Base-by-base conservation (phyloP, 306 rosid species). In the Quercus variabilis region DNA sequence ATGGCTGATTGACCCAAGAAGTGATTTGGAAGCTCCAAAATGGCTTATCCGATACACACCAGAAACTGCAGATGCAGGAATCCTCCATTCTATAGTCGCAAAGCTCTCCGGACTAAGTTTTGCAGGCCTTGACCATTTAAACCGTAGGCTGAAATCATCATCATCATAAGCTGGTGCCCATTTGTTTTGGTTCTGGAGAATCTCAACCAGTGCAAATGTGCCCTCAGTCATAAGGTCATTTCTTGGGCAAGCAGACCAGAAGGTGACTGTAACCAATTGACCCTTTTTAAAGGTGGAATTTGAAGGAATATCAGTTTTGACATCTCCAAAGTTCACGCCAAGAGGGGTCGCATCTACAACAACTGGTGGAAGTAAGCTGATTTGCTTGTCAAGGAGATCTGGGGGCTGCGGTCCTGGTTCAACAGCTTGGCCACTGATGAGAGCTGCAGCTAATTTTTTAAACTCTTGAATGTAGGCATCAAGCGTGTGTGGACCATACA, bases 191-290 rank as follows among this genome's bases (percentile, higher is more conserved):
- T 76, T 87, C 56, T 77, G 85, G 57, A 90, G 96, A 46, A 83
- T 67, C 67, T 94, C 98, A 77, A 92, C 97, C 52, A 94, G 86
- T 69, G 98, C 86, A 74, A 85, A 94, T 77, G 98, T 94, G 23
- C 98, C 98, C 82, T 94, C 98, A 20, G 94, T 92, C 98, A 94
- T 83, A 41, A 88, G 97, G 82, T 92, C 96, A 19, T 94, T 94
- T 1, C 97, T 89, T 56, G 97, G 98, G 74, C 98, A 94, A 12
- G 94, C 97, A 0, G 98, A 84, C 97, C 96, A 90, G 87, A 94
- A 94, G 33, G 86, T 81, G 46, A 77, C 97, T 0, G 87, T 59
- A 68, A 86, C 97, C 83, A 58, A 76, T 35, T 89, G 90, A 54
- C 92, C 96, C 71, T 81, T 86, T 73, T 82, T 86, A 73, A 90